A percentile compares a stretch with the other conserved stretches of the same genome.
Conservation (phyloP, 345 rosid species). For the Eucalyptus tenuipes region DNA sequence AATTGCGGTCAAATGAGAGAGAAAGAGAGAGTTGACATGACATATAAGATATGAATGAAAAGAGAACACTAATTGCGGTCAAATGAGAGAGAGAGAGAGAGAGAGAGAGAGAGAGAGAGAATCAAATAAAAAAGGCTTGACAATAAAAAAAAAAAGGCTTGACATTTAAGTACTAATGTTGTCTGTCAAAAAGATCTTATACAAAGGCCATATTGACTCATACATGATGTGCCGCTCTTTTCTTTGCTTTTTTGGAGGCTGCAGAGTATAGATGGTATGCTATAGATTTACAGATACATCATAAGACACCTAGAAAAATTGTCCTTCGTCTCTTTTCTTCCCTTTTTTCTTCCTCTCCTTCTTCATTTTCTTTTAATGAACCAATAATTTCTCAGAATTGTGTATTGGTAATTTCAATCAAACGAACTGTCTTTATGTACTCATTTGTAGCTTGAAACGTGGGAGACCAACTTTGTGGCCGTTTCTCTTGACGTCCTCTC, state of each 20-base stretch:
- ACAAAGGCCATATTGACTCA: too few relatives aligned
- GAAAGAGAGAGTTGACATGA: neutral
- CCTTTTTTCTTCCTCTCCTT: neutral
- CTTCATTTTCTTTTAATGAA: neutral
- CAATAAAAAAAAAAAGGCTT: too few relatives aligned
- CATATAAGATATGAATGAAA: too few relatives aligned
- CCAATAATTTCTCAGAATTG: neutral
- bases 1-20: neutral
- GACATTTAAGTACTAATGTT: too few relatives aligned
- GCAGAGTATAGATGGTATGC: neutral
- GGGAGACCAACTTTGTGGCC: conserved; percentile 61
- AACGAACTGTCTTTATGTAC: neutral
- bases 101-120: neutral
- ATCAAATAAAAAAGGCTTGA: too few relatives aligned
- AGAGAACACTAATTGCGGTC: too few relatives aligned
- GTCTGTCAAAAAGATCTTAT: too few relatives aligned
- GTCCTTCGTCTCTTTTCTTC: neutral
- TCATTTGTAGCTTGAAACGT: conserved; percentile 12
- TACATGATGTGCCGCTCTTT: too few relatives aligned
- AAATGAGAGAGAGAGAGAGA: too few relatives aligned
- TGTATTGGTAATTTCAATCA: neutral
- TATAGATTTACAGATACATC: neutral
- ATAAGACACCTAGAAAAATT: neutral
- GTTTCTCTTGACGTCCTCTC: conserved; percentile 37
- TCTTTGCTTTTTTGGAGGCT: neutral